These are phyloP conservation scores for Chytridiales sp. DNA, from an alignment of 371 early-diverging fungal species.

Conservation along the genomic window DNA sequence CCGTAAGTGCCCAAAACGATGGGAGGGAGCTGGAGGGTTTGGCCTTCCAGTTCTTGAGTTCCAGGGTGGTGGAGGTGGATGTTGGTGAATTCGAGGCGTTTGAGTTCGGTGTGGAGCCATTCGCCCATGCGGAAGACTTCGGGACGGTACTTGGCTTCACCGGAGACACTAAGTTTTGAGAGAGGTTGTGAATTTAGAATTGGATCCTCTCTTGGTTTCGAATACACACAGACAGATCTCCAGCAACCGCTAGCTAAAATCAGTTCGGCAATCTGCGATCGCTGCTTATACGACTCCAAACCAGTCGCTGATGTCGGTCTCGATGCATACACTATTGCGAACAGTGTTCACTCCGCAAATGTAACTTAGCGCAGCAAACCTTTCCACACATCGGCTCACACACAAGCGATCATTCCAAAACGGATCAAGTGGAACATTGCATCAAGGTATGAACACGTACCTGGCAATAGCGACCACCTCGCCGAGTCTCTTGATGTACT, in stretches of 20 bases:
- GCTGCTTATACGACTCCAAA: too few species aligned
- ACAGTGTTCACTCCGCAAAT: background rate
- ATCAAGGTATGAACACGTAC: slow-evolving; percentile 38
- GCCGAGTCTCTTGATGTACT: slow-evolving; percentile 52
- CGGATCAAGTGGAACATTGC: background rate
- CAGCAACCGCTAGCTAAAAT: too few species aligned
- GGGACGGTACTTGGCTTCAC: slow-evolving; percentile 70
- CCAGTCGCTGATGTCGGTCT: slow-evolving; percentile 11
- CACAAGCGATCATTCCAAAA: too few species aligned
- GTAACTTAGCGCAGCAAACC: too few species aligned
- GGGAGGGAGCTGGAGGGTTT: slow-evolving; percentile 79
- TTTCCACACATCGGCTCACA: too few species aligned
- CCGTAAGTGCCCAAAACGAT: slow-evolving; percentile 91
- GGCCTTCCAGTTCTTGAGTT: slow-evolving; percentile 79
- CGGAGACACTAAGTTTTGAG: slow-evolving; percentile 71
- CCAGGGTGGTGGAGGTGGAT: slow-evolving; percentile 75
- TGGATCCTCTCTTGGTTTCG: too few species aligned
- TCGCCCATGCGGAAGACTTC: slow-evolving; percentile 92
- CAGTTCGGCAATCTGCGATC: too few species aligned
- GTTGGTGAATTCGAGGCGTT: slow-evolving; percentile 68
- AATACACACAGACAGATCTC: too few species aligned
- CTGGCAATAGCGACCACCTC: slow-evolving; percentile 92
- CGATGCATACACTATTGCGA: slow-evolving; percentile 7
- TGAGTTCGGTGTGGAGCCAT: slow-evolving; percentile 76
- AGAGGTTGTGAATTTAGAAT: background rate